A percentile compares a stretch with the other conserved stretches of the same genome.
Evolutionary conservation across 768 basidiomycete genomes (phyloP).

Genomic region (Lactarius indigo): DNA sequence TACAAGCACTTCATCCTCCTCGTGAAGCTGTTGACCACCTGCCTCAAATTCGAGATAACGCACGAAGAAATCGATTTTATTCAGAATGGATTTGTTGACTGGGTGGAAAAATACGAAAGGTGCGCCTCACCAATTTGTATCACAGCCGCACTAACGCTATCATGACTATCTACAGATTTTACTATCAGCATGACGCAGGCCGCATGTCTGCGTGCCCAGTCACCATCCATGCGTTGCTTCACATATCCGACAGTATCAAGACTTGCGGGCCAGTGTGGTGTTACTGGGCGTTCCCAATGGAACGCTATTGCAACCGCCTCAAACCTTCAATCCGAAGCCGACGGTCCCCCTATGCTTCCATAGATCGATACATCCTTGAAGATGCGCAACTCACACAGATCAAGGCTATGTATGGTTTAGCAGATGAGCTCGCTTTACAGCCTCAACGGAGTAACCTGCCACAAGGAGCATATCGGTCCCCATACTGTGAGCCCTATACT

Average conservation of each 20-base stretch:
- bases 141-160: neutral
- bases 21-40: neutral
- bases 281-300: constrained; percentile 34
- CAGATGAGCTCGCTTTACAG: neutral
- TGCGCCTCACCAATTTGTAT: constrained; percentile 26
- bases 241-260: constrained; percentile 32
- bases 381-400: neutral
- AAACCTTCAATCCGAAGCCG: constrained; percentile 27
- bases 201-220: constrained; percentile 32
- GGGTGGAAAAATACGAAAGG: constrained; percentile 41
- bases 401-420: neutral
- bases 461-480: too few relatives aligned
- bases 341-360: constrained; percentile 21
- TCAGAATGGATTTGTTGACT: constrained; percentile 39
- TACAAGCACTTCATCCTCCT: constrained; percentile 21
- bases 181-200: constrained; percentile 30
- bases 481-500: neutral
- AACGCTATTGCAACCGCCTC: constrained; percentile 30
- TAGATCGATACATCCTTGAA: neutral
- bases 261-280: constrained; percentile 28
- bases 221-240: constrained; percentile 34
- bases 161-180: constrained; percentile 20
- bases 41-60: constrained; percentile 25
- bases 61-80: constrained; percentile 31
- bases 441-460: neutral